phyloP scores from a whole-genome alignment of 2,329 filamentous ascomycete genomes.

The Aspergillus transmontanensis region DNA sequence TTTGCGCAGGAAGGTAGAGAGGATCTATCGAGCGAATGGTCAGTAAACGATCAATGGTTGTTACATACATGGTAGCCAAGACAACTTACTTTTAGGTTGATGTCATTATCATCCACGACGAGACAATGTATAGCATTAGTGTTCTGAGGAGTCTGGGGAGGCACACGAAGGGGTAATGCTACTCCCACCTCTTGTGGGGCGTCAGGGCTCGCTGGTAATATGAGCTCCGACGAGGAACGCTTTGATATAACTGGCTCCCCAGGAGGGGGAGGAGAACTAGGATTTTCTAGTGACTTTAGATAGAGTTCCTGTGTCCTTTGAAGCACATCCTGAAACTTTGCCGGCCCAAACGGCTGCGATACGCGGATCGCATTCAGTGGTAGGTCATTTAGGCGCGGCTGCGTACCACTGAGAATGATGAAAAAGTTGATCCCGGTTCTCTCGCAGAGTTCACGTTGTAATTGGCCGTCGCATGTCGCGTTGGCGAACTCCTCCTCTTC shows the following conservation, averaged over 20 bases:
- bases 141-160: conserved; percentile 2
- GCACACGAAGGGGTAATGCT: conserved; percentile 6
- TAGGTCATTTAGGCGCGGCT: not conserved
- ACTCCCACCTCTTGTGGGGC: not conserved
- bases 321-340: conserved; percentile 10
- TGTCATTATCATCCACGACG: conserved; percentile 47
- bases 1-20: conserved; percentile 43
- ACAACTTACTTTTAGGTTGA: conserved; percentile 37
- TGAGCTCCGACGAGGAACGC: not conserved
- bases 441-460: not conserved
- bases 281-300: not conserved
- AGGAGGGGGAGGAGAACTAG: fast-evolving
- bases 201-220: not conserved
- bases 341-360: conserved; percentile 17
- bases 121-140: conserved; percentile 28
- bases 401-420: conserved; percentile 21
- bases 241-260: not conserved
- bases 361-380: conserved; percentile 14
- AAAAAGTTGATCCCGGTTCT: conserved; percentile 20
- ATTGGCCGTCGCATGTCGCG: conserved; percentile 17
- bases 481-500: conserved; percentile 27
- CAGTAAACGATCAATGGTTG: not conserved
- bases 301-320: conserved; percentile 5
- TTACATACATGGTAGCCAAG: not conserved
- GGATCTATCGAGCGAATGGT: conserved; percentile 22